These are phyloP conservation scores for Chenopodium suecicum DNA, from an alignment of 148 eudicot species.

Conservation along the genomic window DNA sequence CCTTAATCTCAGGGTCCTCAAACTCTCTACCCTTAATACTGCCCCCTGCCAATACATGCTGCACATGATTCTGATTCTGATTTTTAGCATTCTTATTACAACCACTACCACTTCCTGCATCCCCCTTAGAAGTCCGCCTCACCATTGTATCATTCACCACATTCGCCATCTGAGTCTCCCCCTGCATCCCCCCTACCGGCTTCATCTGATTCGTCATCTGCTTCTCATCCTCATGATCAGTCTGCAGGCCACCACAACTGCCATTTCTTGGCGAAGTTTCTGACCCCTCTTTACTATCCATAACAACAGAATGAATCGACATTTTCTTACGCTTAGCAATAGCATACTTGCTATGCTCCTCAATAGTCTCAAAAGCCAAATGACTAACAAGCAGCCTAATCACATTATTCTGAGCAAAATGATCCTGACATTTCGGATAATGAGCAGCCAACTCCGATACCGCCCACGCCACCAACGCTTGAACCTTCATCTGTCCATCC, in stretches of 20 bases:
- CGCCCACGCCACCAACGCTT: slow-evolving; percentile 80
- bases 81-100: background rate
- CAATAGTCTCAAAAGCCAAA: slow-evolving; percentile 80
- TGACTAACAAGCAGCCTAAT: slow-evolving; percentile 74
- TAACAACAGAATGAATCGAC: slow-evolving; percentile 53
- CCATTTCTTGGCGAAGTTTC: background rate
- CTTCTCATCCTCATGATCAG: slow-evolving; percentile 27
- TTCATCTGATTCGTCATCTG: slow-evolving; percentile 30
- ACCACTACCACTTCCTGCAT: slow-evolving; percentile 34
- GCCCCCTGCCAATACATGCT: slow-evolving; percentile 42
- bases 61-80: slow-evolving; percentile 1
- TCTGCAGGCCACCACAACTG: background rate
- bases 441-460: slow-evolving; percentile 66
- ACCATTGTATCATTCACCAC: slow-evolving; percentile 26
- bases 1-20: slow-evolving; percentile 65
- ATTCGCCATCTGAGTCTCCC: slow-evolving; percentile 26
- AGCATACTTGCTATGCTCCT: slow-evolving; percentile 74
- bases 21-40: slow-evolving; percentile 64
- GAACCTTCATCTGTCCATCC: slow-evolving; percentile 82
- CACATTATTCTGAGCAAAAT: slow-evolving; percentile 66
- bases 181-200: slow-evolving; percentile 7
- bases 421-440: slow-evolving; percentile 77
- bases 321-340: slow-evolving; percentile 46
- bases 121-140: slow-evolving; percentile 9
- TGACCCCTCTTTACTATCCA: slow-evolving; percentile 27